phyloP scores from a whole-genome alignment of 495 filamentous ascomycete genomes.

The Penicillium argentinense region DNA sequence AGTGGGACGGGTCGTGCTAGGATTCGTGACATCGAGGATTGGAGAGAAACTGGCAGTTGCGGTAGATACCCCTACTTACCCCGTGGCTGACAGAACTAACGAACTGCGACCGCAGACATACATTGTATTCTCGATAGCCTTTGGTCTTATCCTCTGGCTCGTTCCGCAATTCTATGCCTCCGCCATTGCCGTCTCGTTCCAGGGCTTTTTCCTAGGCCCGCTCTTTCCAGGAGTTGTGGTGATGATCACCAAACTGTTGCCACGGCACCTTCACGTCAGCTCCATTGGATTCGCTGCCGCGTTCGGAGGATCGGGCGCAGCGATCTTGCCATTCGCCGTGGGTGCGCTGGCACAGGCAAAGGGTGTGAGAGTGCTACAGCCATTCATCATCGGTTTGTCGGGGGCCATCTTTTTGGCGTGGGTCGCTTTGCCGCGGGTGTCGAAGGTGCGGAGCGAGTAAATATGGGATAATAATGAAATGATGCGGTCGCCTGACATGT shows the following conservation, averaged over 20 bases:
- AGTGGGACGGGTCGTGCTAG: conserved; percentile 57
- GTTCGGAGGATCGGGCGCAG: conserved; percentile 76
- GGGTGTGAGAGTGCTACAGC: conserved; percentile 77
- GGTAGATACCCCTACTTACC: conserved; percentile 38
- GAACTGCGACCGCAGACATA: conserved; percentile 41
- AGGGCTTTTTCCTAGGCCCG: conserved; percentile 70
- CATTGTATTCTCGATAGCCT: conserved; percentile 47
- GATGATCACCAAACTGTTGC: conserved; percentile 78
- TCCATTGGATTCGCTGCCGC: conserved; percentile 83
- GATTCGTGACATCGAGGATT: conserved; percentile 61
- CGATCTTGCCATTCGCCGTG: conserved; percentile 79
- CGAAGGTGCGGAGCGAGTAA: conserved; percentile 20
- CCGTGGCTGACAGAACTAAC: not conserved
- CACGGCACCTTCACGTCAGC: conserved; percentile 72
- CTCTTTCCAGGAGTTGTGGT: conserved; percentile 75
- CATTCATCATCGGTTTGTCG: conserved; percentile 69
- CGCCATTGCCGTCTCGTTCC: conserved; percentile 63
- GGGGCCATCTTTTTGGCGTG: conserved; percentile 57
- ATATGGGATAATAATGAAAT: not conserved
- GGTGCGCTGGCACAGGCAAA: conserved; percentile 79
- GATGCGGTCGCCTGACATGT: conserved; percentile 2
- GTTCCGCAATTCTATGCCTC: conserved; percentile 73
- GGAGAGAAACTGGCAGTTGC: conserved; percentile 60
- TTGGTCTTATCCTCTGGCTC: conserved; percentile 64
- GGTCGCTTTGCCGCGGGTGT: conserved; percentile 42